Percentiles rank a stretch among this genome's conserved stretches.
Evolutionary conservation across 2,329 filamentous ascomycete genomes (phyloP).

Genomic region (Macroventuria anomochaeta): DNA sequence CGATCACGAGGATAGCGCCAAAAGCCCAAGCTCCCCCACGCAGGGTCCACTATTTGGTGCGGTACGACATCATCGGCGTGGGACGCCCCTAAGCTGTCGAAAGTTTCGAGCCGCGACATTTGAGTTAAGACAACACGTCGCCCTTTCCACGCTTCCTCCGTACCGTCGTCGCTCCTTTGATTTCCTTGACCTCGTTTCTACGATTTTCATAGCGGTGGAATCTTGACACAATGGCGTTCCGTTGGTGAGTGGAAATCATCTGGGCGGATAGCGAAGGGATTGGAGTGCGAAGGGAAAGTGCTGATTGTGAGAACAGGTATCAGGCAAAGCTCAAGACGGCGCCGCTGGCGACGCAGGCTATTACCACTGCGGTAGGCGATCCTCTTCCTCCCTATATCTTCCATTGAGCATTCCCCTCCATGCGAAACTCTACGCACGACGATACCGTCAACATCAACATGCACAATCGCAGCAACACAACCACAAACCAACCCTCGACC

Average conservation of each 20-base stretch:
- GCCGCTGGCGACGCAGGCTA: slow-evolving; percentile 86
- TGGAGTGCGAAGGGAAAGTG: neutral
- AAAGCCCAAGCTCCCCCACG: slow-evolving; percentile 10
- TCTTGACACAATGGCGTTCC: slow-evolving; percentile 44
- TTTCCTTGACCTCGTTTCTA: neutral
- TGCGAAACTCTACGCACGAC: no score
- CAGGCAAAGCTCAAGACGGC: slow-evolving; percentile 79
- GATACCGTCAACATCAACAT: no score
- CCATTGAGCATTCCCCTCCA: no score
- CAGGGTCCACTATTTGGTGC: slow-evolving; percentile 17
- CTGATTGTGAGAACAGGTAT: slow-evolving; percentile 68
- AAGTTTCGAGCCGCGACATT: slow-evolving; percentile 7
- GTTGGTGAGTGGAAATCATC: slow-evolving; percentile 45
- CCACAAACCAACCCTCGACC: no score
- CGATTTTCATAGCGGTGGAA: no score
- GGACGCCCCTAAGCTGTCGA: slow-evolving; percentile 8
- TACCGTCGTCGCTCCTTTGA: neutral
- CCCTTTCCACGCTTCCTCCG: neutral
- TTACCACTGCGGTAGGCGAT: slow-evolving; percentile 75
- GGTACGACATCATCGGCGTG: slow-evolving; percentile 25
- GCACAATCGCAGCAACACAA: no score
- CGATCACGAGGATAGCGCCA: slow-evolving; percentile 8
- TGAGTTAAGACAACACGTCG: neutral
- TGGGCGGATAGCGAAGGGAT: neutral
- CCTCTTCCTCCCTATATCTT: neutral